phyloP scores from a whole-genome alignment of 2,329 filamentous ascomycete genomes.

The Penicillium griseofulvum region DNA sequence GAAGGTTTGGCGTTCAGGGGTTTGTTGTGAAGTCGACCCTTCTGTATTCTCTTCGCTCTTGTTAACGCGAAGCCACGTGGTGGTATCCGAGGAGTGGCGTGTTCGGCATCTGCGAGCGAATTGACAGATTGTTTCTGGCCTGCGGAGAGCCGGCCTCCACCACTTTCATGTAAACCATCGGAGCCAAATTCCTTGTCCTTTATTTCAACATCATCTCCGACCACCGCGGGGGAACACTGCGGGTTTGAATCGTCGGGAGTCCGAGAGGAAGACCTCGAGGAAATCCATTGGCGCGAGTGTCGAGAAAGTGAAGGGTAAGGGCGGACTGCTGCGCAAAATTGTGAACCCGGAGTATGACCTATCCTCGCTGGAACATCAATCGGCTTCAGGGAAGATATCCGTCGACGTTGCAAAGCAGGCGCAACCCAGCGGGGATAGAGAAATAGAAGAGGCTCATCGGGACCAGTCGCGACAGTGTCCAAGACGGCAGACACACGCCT shows the following conservation, averaged over 20 bases:
- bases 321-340: background rate
- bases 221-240: background rate
- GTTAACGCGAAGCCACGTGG: background rate
- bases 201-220: background rate
- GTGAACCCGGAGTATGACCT: background rate
- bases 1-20: background rate
- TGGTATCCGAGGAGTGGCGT: background rate
- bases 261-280: constrained; percentile 1
- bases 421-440: constrained; percentile 46
- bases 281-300: constrained; percentile 27
- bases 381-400: constrained; percentile 17
- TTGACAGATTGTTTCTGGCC: background rate
- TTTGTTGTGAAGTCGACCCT: background rate
- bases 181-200: background rate
- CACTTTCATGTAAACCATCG: background rate
- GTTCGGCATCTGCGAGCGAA: background rate
- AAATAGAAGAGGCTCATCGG: constrained; percentile 46
- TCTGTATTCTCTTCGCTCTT: constrained; percentile 2
- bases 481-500: constrained; percentile 37
- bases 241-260: background rate
- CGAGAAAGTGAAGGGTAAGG: constrained; percentile 4
- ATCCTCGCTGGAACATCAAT: constrained; percentile 4
- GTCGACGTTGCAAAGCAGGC: constrained; percentile 25
- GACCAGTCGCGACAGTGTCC: constrained; percentile 37
- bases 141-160: background rate